Evolutionary conservation across 2,329 filamentous ascomycete species (phyloP), one percentile per base, ranked within the genome.

Genomic region (Gremmenia infestans): DNA sequence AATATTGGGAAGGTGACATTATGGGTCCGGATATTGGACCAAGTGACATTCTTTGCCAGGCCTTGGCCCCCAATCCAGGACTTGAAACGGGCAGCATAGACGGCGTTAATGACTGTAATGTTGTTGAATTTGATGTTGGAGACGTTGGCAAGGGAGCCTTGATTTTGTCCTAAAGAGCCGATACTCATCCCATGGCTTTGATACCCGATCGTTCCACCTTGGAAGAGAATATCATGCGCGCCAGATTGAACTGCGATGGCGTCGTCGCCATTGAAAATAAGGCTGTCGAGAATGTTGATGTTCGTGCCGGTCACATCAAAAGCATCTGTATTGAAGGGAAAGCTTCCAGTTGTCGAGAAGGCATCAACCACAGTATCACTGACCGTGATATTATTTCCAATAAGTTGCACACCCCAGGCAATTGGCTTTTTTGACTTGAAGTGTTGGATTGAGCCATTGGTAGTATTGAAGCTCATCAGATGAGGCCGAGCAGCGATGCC

Each of bases 1-100:
- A 75, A 76, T 53, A 76, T 72, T 1, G 74, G 74, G 58, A 76
- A 76, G 0, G 74, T 72, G 32, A 76, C 74, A 54, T 76, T 77
- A 60, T 72, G 72, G 12, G 71, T 59, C 5, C 72, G 63, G 52
- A 76, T 73, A 57, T 76, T 74, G 51, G 68, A 70, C 75, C 75
- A 77, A 35, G 70, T 73, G 46, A 77, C 67, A 51, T 75, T 74
- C 61, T 70, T 72, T 5, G 69, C 73, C 5, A 76, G 65, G 2
- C 74, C 74, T 54, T 72, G 66, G 0, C 74, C 74, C 5, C 73
- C 73, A 15, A 66, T 59, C 72, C 73, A 76, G 12, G 72, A 74
- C 64, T 76, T 76, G 69, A 77, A 74, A 2, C 73, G 70, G 5
- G 74, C 68, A 2, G 67, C 74, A 51, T 77, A 77, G 8, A 77